phyloP scores from a whole-genome alignment of 73 alveolate species.

The Paramecium caudatum region DNA sequence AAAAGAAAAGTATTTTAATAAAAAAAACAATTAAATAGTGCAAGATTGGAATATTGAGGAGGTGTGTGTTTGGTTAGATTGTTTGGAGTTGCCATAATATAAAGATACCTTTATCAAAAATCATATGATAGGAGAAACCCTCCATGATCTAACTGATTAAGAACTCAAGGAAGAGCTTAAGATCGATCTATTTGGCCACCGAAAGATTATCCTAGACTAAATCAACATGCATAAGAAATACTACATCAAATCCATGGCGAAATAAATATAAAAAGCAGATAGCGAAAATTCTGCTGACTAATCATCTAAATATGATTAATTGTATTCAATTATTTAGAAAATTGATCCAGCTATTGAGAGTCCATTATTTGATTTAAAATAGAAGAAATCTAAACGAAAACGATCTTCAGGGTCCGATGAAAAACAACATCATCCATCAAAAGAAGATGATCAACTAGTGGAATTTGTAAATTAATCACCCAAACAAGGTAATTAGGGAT shows the following conservation, averaged over 20 bases:
- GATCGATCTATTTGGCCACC: conserved; percentile 63
- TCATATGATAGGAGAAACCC: conserved; percentile 63
- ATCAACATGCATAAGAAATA: conserved; percentile 66
- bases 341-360: conserved; percentile 22
- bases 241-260: conserved; percentile 49
- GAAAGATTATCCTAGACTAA: conserved; percentile 64
- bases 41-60: conserved; percentile 60
- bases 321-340: neutral
- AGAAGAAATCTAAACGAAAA: conserved; percentile 26
- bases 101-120: conserved; percentile 59
- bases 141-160: conserved; percentile 62
- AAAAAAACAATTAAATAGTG: neutral
- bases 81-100: conserved; percentile 18
- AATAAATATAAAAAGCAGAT: neutral
- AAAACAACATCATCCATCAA: neutral
- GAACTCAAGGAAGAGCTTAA: conserved; percentile 59
- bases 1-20: conserved; percentile 34
- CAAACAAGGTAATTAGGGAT: conserved; percentile 36
- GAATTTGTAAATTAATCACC: conserved; percentile 10
- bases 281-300: conserved; percentile 27
- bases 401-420: conserved; percentile 15
- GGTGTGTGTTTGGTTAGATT: conserved; percentile 58
- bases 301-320: conserved; percentile 27
- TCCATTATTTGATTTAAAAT: neutral
- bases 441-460: neutral